Conservation (phyloP, 495 filamentous ascomycete species). For the Talaromyces proteolyticus region DNA sequence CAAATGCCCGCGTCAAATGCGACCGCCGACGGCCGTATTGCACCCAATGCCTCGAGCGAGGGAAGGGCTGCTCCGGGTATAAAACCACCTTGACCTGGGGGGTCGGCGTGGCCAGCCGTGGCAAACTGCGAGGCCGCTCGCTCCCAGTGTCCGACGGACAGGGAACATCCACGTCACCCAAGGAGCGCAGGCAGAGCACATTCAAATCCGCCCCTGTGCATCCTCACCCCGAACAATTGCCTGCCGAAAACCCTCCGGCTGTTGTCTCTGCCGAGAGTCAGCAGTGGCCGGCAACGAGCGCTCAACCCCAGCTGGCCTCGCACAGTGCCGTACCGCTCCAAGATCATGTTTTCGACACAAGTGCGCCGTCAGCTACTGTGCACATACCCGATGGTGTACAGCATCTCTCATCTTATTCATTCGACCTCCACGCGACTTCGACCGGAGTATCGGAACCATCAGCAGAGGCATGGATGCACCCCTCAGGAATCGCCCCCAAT, state of each 20-base stretch:
- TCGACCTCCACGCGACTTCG: not conserved
- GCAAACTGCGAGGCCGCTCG: constrained; percentile 86
- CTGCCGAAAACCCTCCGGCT: not conserved
- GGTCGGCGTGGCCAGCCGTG: constrained; percentile 91
- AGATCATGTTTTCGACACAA: not conserved
- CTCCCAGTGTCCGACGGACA: constrained; percentile 59
- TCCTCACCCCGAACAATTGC: not conserved
- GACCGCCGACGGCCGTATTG: constrained; percentile 93
- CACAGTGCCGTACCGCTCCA: not conserved
- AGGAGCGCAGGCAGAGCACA: constrained; percentile 6
- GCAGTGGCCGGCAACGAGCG: not conserved
- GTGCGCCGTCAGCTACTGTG: not conserved
- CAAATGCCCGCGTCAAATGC: constrained; percentile 75
- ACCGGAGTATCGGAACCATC: not conserved
- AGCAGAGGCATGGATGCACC: not conserved
- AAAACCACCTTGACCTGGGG: constrained; percentile 98
- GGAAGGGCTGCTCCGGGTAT: constrained; percentile 94
- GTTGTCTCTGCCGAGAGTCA: too few relatives aligned
- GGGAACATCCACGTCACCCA: constrained; percentile 2
- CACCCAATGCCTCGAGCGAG: constrained; percentile 84
- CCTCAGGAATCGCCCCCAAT: not conserved
- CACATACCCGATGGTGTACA: not conserved
- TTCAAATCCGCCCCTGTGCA: not conserved
- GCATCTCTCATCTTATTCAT: not conserved
- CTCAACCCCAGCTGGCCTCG: not conserved